phyloP scores from a whole-genome alignment of 345 rosid genomes.

The Zanthoxylum bungeanum region DNA sequence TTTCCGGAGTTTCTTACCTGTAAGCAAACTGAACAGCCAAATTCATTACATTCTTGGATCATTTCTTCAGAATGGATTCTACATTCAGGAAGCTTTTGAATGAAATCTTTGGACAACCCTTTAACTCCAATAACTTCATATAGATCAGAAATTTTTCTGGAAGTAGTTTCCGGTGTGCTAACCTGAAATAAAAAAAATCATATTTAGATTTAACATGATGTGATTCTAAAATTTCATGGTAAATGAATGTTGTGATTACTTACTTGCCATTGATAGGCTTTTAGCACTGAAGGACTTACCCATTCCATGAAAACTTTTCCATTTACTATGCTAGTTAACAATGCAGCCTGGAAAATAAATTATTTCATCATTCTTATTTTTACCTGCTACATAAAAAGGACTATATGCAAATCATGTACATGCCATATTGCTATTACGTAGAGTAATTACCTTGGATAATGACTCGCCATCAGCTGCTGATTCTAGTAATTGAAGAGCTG shows the following conservation, averaged over 20 bases:
- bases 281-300: slow-evolving; percentile 70
- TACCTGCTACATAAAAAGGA: background rate
- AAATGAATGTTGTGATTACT: slow-evolving; percentile 19
- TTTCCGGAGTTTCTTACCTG: slow-evolving; percentile 35
- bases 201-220: background rate
- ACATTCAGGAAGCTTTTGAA: slow-evolving; percentile 44
- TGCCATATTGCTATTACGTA: background rate
- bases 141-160: slow-evolving; percentile 54
- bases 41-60: slow-evolving; percentile 14
- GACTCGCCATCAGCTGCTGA: slow-evolving; percentile 50
- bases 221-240: background rate
- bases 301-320: slow-evolving; percentile 76
- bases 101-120: slow-evolving; percentile 39
- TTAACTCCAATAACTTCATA: slow-evolving; percentile 45
- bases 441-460: slow-evolving; percentile 53
- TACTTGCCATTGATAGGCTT: slow-evolving; percentile 94
- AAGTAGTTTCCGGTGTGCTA: slow-evolving; percentile 41
- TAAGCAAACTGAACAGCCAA: slow-evolving; percentile 65
- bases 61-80: slow-evolving; percentile 18
- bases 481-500: slow-evolving; percentile 59
- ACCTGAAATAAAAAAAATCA: slow-evolving; percentile 34
- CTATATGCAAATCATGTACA: background rate
- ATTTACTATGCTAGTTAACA: slow-evolving; percentile 57
- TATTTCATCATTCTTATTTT: no score
- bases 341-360: slow-evolving; percentile 41